Evolutionary conservation across 176 grass and related monocot genomes (phyloP).

Genomic region (Oryza meyeriana): DNA sequence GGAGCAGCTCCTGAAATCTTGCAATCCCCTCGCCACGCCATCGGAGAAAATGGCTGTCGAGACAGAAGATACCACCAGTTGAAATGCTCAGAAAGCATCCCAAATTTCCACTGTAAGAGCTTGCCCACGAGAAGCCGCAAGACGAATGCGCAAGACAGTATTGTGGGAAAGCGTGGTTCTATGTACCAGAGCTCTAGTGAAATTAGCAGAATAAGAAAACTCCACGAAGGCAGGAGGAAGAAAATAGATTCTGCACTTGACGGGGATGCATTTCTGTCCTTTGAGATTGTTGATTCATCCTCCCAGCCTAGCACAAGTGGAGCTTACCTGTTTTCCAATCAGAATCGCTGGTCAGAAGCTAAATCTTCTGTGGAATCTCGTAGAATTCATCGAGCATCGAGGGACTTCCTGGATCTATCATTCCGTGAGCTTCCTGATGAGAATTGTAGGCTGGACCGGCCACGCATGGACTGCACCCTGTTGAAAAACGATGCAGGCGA

Average conservation of each 20-base stretch:
- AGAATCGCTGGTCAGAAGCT: slow-evolving; percentile 13
- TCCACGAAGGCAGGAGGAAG: slow-evolving; percentile 69
- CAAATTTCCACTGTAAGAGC: slow-evolving; percentile 82
- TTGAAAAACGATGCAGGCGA: slow-evolving; percentile 21
- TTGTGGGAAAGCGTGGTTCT: slow-evolving; percentile 69
- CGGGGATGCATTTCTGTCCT: slow-evolving; percentile 62
- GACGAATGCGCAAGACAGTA: slow-evolving; percentile 1
- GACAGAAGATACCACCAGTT: slow-evolving; percentile 43
- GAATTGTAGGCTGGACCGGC: slow-evolving; percentile 37
- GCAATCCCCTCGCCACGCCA: slow-evolving; percentile 14
- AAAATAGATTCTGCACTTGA: slow-evolving; percentile 62
- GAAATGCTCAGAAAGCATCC: slow-evolving; percentile 49
- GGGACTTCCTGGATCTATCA: slow-evolving; percentile 63
- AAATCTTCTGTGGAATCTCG: slow-evolving; percentile 36
- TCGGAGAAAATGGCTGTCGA: slow-evolving; percentile 3
- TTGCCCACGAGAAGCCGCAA: slow-evolving; percentile 50
- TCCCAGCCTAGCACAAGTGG: slow-evolving; percentile 50
- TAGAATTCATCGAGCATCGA: slow-evolving; percentile 21
- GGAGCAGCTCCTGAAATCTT: slow-evolving; percentile 13
- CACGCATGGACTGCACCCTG: slow-evolving; percentile 50
- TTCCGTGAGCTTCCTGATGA: slow-evolving; percentile 57
- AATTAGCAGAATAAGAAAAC: slow-evolving; percentile 62
- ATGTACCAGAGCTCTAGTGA: slow-evolving; percentile 95
- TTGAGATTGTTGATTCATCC: slow-evolving; percentile 57
- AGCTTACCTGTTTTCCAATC: slow-evolving; percentile 24